Percentiles rank a stretch among this genome's conserved stretches.
phyloP scores from a whole-genome alignment of 371 early-diverging fungal species.

The Mucor plumbeus region DNA sequence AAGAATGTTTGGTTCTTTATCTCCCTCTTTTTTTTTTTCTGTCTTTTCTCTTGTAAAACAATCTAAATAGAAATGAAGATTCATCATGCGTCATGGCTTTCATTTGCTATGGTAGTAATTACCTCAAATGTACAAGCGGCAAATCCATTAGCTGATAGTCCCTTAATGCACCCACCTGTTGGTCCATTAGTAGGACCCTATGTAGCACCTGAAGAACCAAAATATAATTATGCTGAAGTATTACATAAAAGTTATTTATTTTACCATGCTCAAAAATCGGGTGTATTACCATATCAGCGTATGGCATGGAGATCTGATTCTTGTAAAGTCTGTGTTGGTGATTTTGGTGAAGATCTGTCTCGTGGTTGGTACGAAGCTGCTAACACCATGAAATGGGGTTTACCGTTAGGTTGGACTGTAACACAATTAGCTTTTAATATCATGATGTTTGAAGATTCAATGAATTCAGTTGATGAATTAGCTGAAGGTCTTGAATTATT shows the following conservation, averaged over 20 bases:
- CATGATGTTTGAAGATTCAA: constrained; percentile 55
- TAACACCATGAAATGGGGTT: constrained; percentile 70
- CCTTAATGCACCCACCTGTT: constrained; percentile 33
- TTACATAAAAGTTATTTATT: constrained; percentile 61
- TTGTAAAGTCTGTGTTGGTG: constrained; percentile 59
- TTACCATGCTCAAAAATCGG: constrained; percentile 62
- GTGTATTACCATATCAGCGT: constrained; percentile 58
- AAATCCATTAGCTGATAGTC: constrained; percentile 26
- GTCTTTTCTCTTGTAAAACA: not conserved
- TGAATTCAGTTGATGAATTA: constrained; percentile 57
- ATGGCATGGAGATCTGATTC: constrained; percentile 66
- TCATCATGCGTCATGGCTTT: constrained; percentile 23
- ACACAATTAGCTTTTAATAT: constrained; percentile 61
- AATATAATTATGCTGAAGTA: constrained; percentile 62
- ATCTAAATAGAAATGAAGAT: constrained; percentile 4
- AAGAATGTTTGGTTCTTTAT: not conserved
- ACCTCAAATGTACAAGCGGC: constrained; percentile 4
- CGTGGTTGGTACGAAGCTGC: constrained; percentile 70
- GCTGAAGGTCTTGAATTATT: constrained; percentile 57
- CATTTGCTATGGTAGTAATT: constrained; percentile 6
- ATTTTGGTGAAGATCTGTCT: constrained; percentile 59
- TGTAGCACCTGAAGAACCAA: constrained; percentile 50
- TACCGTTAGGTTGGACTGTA: constrained; percentile 58
- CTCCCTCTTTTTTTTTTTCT: constrained; percentile 1
- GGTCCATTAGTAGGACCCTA: constrained; percentile 44